Evolutionary conservation across 257 asterid species (phyloP).

Genomic region (Cynanchum wilfordii): DNA sequence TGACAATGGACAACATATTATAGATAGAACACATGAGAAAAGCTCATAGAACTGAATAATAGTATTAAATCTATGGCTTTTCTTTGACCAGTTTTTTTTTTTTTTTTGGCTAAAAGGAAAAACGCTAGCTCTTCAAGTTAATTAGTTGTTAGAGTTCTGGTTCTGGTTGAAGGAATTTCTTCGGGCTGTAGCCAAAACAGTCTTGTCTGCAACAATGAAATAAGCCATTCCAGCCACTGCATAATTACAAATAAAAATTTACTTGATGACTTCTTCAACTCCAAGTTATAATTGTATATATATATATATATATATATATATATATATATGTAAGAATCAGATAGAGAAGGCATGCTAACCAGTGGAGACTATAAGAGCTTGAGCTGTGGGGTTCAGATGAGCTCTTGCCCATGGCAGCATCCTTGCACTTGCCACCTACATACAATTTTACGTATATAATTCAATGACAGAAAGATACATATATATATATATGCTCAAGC

Average conservation of each 20-base stretch:
- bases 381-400: conserved; percentile 78
- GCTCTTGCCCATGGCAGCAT: conserved; percentile 86
- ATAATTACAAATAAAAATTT: neutral
- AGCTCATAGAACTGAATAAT: neutral
- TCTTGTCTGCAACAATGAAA: conserved; percentile 90
- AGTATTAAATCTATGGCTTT: neutral
- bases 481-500: neutral
- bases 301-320: no score
- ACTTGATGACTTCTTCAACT: neutral
- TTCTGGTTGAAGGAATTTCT: conserved; percentile 48
- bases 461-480: neutral
- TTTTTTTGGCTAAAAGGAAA: no score
- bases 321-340: neutral
- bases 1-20: neutral
- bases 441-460: neutral
- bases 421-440: conserved; percentile 70
- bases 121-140: neutral
- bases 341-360: conserved; percentile 23
- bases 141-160: neutral
- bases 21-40: neutral
- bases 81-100: no score
- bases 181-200: conserved; percentile 67
- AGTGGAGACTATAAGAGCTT: conserved; percentile 81
- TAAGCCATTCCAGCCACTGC: conserved; percentile 84
- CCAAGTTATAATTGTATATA: neutral